Percentiles rank a stretch among this genome's conserved stretches.
phyloP scores from a whole-genome alignment of 2,329 filamentous ascomycete genomes.

The Trichoderma guizhouense region DNA sequence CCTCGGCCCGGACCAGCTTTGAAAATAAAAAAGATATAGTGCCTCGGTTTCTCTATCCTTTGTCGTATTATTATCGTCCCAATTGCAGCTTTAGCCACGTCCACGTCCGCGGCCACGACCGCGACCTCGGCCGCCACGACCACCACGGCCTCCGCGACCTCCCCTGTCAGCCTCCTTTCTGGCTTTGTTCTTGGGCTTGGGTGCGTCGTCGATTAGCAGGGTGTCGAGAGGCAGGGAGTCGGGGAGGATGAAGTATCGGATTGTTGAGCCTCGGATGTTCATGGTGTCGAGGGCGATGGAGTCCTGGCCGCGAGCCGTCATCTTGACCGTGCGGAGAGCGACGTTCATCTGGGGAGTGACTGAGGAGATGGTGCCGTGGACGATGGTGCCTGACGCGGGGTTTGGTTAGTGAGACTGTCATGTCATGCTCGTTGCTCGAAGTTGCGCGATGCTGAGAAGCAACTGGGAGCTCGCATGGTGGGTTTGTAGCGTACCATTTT shows the following conservation, averaged over 20 bases:
- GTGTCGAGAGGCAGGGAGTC: constrained; percentile 95
- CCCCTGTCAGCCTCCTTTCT: constrained; percentile 77
- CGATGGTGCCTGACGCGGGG: constrained; percentile 70
- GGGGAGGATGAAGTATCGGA: constrained; percentile 94
- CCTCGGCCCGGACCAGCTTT: neutral
- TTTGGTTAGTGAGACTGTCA: neutral
- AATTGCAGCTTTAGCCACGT: constrained; percentile 22
- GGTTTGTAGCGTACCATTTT: constrained; percentile 68
- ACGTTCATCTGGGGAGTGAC: constrained; percentile 99
- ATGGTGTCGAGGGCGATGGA: constrained; percentile 88
- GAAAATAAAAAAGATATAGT: neutral
- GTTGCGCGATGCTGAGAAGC: neutral
- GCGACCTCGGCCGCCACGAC: constrained; percentile 43
- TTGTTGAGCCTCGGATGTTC: constrained; percentile 93
- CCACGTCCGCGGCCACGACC: constrained; percentile 43
- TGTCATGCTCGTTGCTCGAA: neutral
- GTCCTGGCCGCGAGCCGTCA: constrained; percentile 86
- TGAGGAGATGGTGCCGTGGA: constrained; percentile 94
- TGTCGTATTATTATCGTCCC: constrained; percentile 7
- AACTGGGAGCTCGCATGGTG: neutral
- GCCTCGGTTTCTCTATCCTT: neutral
- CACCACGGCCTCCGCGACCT: constrained; percentile 50
- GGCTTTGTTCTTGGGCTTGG: constrained; percentile 99
- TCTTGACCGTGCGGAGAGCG: constrained; percentile 90
- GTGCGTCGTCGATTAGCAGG: constrained; percentile 89